Base-by-base conservation (phyloP, 257 asterid genomes). In the Ligustrum vulgare region DNA sequence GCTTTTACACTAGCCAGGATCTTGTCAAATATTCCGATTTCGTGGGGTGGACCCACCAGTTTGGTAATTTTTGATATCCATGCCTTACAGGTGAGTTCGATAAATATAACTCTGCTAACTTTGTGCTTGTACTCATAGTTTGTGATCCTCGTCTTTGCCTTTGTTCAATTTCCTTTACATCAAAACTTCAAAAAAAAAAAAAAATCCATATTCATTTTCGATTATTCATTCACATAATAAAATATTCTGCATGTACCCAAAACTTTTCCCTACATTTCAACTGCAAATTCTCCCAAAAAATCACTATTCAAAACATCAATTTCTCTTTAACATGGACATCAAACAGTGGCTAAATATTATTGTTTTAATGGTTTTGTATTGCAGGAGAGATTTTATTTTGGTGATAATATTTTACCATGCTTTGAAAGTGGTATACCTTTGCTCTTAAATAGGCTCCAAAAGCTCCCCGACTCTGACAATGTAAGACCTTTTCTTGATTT, bases 351-450 rank as follows among this genome's bases (percentile, higher is more conserved):
- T 78, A 71, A 78, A 49, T 37, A 63, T 78, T 51, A 75, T 49
- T 28, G 23, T 16, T 71, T 75, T 8, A 32, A 31, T 47, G 32
- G 37, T 67, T 67, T 60, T 18, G 25, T 45, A 67, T 71, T 39
- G 74, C 90, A 94, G 99, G 99, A 95, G 86, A 91, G 99, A 82
- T 95, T 95, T 84, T 95, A 91, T 87, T 95, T 95, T 76, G 97
- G 97, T 45, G 99, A 93, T 82, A 91, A 89, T 83, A 80, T 95
- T 71, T 81, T 95, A 67, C 99, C 99, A 20, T 91, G 97, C 90
- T 95, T 95, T 70, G 97, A 95, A 83, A 95, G 99, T 78, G 99
- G 97, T 71, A 90, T 95, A 80, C 99, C 98, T 2, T 80, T 95
- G 88, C 96, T 95, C 71, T 70, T 91, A 80, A 86, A 85, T 66